Evolutionary conservation across 345 rosid species (phyloP).

Genomic region (Rhodamnia argentea): DNA sequence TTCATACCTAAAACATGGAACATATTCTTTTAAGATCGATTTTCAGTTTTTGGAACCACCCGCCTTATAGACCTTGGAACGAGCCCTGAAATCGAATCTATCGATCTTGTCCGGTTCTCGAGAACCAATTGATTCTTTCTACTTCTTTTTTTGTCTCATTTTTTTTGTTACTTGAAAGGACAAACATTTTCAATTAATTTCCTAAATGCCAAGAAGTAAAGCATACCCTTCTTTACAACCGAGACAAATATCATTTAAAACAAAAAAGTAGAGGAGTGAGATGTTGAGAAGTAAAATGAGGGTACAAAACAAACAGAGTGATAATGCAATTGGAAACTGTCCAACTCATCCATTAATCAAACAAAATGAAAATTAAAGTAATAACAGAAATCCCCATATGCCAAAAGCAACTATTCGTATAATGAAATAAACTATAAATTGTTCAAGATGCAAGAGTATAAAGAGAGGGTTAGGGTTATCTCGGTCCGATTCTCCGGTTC

Average conservation of each 20-base stretch:
- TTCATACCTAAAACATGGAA: not conserved
- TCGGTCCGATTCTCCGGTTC: fast-evolving
- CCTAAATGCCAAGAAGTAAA: not conserved
- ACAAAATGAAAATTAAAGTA: not conserved
- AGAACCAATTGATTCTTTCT: not conserved
- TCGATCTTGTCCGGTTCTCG: fast-evolving
- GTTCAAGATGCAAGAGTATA: not conserved
- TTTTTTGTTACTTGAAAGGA: not conserved
- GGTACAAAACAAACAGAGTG: not conserved
- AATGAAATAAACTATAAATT: not conserved
- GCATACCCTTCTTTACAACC: not conserved
- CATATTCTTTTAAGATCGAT: not conserved
- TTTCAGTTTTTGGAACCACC: not conserved
- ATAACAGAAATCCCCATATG: not conserved
- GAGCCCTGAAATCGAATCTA: not conserved
- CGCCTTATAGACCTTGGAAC: not conserved
- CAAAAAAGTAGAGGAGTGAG: not conserved
- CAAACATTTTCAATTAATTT: not conserved
- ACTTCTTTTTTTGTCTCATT: not conserved
- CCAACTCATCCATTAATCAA: not conserved
- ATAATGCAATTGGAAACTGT: not conserved
- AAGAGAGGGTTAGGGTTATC: not conserved
- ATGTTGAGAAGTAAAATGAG: not conserved
- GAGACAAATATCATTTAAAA: not conserved
- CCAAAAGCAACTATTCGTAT: not conserved